Percentiles rank a stretch among this genome's conserved stretches.
Conservation (phyloP, 2,329 filamentous ascomycete species). For the Stagonosporopsis rhizophila region DNA sequence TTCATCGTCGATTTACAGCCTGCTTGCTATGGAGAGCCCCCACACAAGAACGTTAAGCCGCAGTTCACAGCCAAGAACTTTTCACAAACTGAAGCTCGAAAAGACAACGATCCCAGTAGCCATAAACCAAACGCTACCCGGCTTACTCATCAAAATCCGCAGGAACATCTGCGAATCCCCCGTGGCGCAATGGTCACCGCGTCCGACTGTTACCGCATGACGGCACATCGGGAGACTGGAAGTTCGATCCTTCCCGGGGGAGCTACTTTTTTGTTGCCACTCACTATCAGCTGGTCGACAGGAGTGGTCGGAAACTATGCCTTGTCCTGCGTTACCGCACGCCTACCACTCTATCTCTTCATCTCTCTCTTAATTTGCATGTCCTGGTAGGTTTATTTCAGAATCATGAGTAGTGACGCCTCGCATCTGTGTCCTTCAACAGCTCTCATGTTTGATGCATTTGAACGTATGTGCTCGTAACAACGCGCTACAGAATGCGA, state of each 20-base stretch:
- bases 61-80: neutral
- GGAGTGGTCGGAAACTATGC: no score
- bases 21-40: no score
- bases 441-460: no score
- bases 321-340: neutral
- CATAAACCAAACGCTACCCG: neutral
- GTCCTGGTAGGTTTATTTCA: neutral
- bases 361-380: neutral
- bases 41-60: neutral
- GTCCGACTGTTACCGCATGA: slow-evolving; percentile 13
- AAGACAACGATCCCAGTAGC: neutral
- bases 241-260: slow-evolving; percentile 17
- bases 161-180: slow-evolving; percentile 1
- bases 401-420: neutral
- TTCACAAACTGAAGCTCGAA: neutral
- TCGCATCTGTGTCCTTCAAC: no score
- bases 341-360: neutral
- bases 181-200: slow-evolving; percentile 12
- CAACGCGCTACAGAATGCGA: no score
- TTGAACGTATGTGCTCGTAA: no score
- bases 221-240: slow-evolving; percentile 16
- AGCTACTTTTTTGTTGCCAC: neutral
- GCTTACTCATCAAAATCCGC: slow-evolving; percentile 7
- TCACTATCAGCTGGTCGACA: neutral
- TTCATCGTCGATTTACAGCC: no score